Evolutionary conservation across 1,284 basidiomycete species (phyloP).

Genomic region (Papiliotrema fonsecae): DNA sequence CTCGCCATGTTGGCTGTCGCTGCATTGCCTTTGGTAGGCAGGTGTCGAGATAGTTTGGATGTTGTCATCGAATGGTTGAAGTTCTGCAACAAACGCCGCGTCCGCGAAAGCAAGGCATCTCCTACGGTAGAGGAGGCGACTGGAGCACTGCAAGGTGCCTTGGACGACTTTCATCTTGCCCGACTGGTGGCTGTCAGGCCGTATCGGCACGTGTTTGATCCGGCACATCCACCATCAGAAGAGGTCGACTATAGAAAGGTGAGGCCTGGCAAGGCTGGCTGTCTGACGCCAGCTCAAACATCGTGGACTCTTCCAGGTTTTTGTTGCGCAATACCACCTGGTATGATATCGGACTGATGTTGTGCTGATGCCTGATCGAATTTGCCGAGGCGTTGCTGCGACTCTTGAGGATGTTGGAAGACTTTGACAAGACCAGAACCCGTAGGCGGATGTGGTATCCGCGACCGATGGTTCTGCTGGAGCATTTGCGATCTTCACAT

Average conservation of each 20-base stretch:
- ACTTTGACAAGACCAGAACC: conserved; percentile 56
- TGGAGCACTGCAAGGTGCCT: conserved; percentile 30
- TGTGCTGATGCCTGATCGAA: too few species aligned
- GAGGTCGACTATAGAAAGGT: conserved; percentile 5
- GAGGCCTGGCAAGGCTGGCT: background rate
- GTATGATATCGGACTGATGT: too few species aligned
- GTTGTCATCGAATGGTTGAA: conserved; percentile 30
- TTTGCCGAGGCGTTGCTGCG: conserved; percentile 53
- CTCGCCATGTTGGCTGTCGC: conserved; percentile 57
- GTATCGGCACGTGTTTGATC: conserved; percentile 61
- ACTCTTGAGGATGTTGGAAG: conserved; percentile 56
- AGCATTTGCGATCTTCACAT: conserved; percentile 23
- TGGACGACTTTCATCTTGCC: conserved; percentile 52
- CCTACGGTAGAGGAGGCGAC: conserved; percentile 7
- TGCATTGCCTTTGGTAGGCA: conserved; percentile 53
- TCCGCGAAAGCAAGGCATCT: conserved; percentile 8
- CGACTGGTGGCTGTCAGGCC: conserved; percentile 62
- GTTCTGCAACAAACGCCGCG: conserved; percentile 20
- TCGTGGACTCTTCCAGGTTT: conserved; percentile 56
- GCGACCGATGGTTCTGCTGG: conserved; percentile 41
- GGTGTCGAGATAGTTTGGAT: conserved; percentile 27
- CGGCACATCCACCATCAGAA: conserved; percentile 24
- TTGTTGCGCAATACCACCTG: conserved; percentile 69
- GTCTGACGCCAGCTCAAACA: conserved; percentile 29
- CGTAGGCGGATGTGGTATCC: conserved; percentile 66